A percentile compares a stretch with the other conserved stretches of the same genome.
These are phyloP conservation scores for Serendipita vermifera DNA, from an alignment of 768 basidiomycete species.

Conservation along the genomic window DNA sequence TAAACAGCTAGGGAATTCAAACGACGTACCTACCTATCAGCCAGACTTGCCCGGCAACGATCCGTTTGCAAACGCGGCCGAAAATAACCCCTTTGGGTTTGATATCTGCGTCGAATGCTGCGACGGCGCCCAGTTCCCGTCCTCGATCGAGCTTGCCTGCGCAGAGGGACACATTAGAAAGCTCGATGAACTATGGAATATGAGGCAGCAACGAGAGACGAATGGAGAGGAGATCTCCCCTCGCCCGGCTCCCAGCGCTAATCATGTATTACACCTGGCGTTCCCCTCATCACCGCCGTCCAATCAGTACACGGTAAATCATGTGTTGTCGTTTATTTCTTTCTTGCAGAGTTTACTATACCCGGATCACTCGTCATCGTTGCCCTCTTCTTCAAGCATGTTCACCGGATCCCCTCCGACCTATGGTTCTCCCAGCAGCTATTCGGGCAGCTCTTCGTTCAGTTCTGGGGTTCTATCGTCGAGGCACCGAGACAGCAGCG, in stretches of 20 bases:
- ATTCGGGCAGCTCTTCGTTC: conserved; percentile 8
- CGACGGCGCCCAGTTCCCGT: conserved; percentile 64
- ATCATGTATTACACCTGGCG: conserved; percentile 16
- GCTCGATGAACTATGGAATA: conserved; percentile 54
- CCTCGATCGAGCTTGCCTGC: conserved; percentile 47
- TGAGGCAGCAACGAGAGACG: conserved; percentile 25
- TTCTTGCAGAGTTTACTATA: conserved; percentile 39
- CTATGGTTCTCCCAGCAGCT: not conserved
- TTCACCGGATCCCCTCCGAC: conserved; percentile 31
- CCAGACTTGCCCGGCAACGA: conserved; percentile 17
- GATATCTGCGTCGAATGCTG: conserved; percentile 84
- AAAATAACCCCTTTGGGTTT: conserved; percentile 45
- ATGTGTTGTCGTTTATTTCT: conserved; percentile 48
- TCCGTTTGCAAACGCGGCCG: conserved; percentile 25
- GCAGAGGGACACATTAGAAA: conserved; percentile 61
- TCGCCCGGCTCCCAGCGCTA: conserved; percentile 16
- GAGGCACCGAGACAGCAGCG: conserved; percentile 19
- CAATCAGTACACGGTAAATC: conserved; percentile 48
- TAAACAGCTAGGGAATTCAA: conserved; percentile 73
- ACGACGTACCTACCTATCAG: conserved; percentile 43
- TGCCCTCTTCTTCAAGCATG: conserved; percentile 30
- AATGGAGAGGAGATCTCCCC: conserved; percentile 15
- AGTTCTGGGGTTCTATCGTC: conserved; percentile 18
- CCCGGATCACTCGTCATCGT: conserved; percentile 31
- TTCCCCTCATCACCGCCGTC: conserved; percentile 35